Percentiles rank a stretch among this genome's conserved stretches.
These are phyloP conservation scores for Colletotrichum aenigma DNA, from an alignment of 2,329 filamentous ascomycete genomes.

Conservation along the genomic window DNA sequence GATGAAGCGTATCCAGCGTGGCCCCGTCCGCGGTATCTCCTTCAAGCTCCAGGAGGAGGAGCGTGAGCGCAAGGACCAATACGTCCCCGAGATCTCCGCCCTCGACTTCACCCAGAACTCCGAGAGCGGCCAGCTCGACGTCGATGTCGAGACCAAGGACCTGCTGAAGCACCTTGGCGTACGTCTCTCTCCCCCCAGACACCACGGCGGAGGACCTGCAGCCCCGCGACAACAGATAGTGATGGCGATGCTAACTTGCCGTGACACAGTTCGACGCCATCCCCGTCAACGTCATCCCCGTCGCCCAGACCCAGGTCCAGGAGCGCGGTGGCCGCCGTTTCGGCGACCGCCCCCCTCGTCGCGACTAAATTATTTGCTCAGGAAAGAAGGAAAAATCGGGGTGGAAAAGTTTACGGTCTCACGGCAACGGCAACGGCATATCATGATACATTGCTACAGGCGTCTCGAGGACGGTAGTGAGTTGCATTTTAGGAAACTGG, in stretches of 20 bases:
- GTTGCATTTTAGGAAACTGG: constrained; percentile 60
- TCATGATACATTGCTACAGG: constrained; percentile 45
- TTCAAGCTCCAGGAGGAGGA: constrained; percentile 99
- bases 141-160: constrained; percentile 98
- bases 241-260: constrained; percentile 29
- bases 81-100: constrained; percentile 97
- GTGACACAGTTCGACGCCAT: constrained; percentile 86
- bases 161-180: constrained; percentile 98
- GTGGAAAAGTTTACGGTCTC: constrained; percentile 33
- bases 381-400: constrained; percentile 16
- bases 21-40: constrained; percentile 98
- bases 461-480: constrained; percentile 63
- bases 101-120: constrained; percentile 96
- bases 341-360: constrained; percentile 63
- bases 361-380: constrained; percentile 40
- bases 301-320: constrained; percentile 84
- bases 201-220: neutral
- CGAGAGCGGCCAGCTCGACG: constrained; percentile 92
- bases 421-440: constrained; percentile 47
- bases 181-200: constrained; percentile 54
- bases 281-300: constrained; percentile 92
- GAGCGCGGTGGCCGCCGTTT: constrained; percentile 82
- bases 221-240: neutral
- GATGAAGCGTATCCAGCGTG: constrained; percentile 99
- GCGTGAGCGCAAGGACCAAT: constrained; percentile 99